These are phyloP conservation scores for Hericium rajendrae DNA, from an alignment of 768 basidiomycete genomes.

Conservation along the genomic window DNA sequence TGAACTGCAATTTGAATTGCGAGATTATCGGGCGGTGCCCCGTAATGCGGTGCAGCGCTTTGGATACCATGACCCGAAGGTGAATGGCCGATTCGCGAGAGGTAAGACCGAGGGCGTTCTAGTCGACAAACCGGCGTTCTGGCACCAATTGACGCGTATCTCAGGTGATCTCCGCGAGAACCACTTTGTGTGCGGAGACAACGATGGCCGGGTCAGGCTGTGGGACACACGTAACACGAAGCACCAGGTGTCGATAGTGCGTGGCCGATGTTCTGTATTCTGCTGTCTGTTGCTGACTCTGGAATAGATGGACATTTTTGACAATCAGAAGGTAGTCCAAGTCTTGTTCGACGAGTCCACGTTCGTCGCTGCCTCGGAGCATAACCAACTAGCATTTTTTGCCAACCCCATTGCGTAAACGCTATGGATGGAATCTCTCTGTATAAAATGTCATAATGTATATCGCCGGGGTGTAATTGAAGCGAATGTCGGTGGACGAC, in stretches of 20 bases:
- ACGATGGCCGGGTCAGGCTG: conserved; percentile 30
- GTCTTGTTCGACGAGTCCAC: conserved; percentile 25
- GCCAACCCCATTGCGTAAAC: too few species aligned
- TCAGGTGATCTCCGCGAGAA: conserved; percentile 14
- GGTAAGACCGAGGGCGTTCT: conserved; percentile 20
- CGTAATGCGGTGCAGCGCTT: conserved; percentile 30
- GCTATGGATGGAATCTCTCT: too few species aligned
- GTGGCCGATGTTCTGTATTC: conserved; percentile 11
- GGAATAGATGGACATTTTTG: conserved; percentile 23
- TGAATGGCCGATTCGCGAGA: conserved; percentile 36
- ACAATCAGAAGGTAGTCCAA: conserved; percentile 29
- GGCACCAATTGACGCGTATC: conserved; percentile 1
- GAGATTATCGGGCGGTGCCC: conserved; percentile 33
- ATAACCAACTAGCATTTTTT: conserved; percentile 27
- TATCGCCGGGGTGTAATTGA: too few species aligned
- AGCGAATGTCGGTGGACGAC: too few species aligned
- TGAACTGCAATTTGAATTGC: conserved; percentile 44
- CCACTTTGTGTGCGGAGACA: conserved; percentile 35
- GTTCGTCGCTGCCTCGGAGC: conserved; percentile 31
- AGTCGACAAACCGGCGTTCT: neutral
- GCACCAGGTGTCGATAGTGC: conserved; percentile 8
- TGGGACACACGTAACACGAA: conserved; percentile 40
- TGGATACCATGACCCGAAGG: conserved; percentile 28
- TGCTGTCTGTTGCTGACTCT: neutral
- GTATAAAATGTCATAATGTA: too few species aligned